Percentiles rank a stretch among this genome's conserved stretches.
These are phyloP conservation scores for Dothistroma septosporum DNA, from an alignment of 2,329 filamentous ascomycete species.

Conservation along the genomic window DNA sequence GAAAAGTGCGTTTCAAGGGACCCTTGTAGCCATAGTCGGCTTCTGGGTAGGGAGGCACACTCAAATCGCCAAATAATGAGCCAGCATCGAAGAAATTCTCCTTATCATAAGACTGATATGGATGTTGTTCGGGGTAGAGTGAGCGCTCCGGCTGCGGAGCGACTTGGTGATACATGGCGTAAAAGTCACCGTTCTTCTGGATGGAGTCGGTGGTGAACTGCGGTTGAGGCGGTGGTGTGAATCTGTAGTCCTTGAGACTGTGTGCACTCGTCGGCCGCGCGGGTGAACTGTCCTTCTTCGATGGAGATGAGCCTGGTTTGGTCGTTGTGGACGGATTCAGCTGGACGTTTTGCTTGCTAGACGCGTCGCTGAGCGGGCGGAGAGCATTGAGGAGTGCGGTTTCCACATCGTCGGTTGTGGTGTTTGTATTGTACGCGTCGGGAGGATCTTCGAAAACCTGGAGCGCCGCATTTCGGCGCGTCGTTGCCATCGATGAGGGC, in stretches of 20 bases:
- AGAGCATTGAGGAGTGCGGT: slow-evolving; percentile 50
- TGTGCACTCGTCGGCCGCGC: slow-evolving; percentile 58
- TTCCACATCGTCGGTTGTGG: slow-evolving; percentile 45
- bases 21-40: slow-evolving; percentile 43
- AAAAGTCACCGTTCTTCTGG: slow-evolving; percentile 54
- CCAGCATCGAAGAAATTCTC: slow-evolving; percentile 22
- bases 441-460: slow-evolving; percentile 56
- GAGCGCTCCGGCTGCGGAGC: slow-evolving; percentile 17
- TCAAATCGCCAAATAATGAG: slow-evolving; percentile 38
- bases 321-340: slow-evolving; percentile 58
- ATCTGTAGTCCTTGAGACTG: slow-evolving; percentile 63
- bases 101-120: slow-evolving; percentile 16
- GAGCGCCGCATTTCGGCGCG: slow-evolving; percentile 53
- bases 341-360: slow-evolving; percentile 58
- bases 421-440: slow-evolving; percentile 35
- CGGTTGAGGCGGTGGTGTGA: slow-evolving; percentile 60
- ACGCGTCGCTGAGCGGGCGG: slow-evolving; percentile 42
- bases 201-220: slow-evolving; percentile 61
- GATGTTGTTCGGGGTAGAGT: slow-evolving; percentile 15
- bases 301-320: slow-evolving; percentile 62
- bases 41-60: slow-evolving; percentile 37
- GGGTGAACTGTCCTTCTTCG: slow-evolving; percentile 61
- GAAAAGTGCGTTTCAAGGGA: slow-evolving; percentile 56
- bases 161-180: slow-evolving; percentile 35
- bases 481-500: slow-evolving; percentile 36